A percentile compares a stretch with the other conserved stretches of the same genome.
Evolutionary conservation across 73 alveolate species (phyloP).

Genomic region (Symbiodinium pilosum): DNA sequence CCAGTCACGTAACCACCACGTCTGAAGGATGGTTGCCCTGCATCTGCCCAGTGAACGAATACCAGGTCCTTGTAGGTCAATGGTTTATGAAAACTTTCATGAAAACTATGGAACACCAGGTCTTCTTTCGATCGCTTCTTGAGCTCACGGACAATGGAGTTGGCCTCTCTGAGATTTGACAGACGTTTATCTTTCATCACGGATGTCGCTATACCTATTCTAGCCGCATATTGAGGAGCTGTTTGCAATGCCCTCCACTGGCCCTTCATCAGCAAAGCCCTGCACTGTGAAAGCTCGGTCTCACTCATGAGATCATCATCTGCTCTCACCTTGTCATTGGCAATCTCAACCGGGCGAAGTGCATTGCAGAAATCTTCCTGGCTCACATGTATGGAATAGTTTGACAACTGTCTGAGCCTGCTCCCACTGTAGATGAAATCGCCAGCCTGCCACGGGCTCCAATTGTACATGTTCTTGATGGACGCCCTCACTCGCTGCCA

Average conservation of each 20-base stretch:
- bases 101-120: neutral
- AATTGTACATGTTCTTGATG: neutral
- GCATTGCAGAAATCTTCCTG: slow-evolving; percentile 16
- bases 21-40: too few relatives aligned
- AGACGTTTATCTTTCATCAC: neutral
- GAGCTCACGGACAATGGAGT: neutral
- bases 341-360: neutral
- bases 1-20: neutral
- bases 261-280: neutral
- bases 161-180: neutral
- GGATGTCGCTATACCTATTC: neutral
- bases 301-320: neutral
- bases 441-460: slow-evolving; percentile 26
- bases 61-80: neutral
- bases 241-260: neutral
- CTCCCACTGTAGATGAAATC: slow-evolving; percentile 50
- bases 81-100: neutral
- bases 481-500: neutral
- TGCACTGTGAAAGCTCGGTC: neutral
- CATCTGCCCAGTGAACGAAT: slow-evolving; percentile 34
- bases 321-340: neutral
- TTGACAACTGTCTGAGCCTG: neutral
- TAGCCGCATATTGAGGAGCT: neutral
- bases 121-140: neutral
- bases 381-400: neutral